Percentiles rank a stretch among this genome's conserved stretches.
Evolutionary conservation across 2,329 filamentous ascomycete species (phyloP).

Genomic region (Neoscytalidium dimidiatum): DNA sequence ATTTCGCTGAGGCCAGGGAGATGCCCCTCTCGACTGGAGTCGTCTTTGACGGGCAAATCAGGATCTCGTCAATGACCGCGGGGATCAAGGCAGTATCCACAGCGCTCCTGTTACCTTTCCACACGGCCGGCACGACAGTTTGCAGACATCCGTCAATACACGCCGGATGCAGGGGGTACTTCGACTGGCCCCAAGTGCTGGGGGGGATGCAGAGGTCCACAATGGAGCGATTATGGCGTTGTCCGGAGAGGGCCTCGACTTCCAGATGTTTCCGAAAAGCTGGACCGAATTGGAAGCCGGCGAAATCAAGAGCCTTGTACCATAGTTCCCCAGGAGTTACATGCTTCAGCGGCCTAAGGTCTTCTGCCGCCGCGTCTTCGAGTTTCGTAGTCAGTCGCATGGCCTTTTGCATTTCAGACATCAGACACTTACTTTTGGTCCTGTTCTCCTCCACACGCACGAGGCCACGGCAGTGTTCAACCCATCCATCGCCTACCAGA

Average conservation of each 20-base stretch:
- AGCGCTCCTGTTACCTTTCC: conserved; percentile 23
- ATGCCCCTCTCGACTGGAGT: too few relatives aligned
- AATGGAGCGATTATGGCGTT: conserved; percentile 16
- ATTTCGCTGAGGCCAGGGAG: conserved; percentile 15
- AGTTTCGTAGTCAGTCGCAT: too few relatives aligned
- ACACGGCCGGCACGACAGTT: conserved; percentile 25
- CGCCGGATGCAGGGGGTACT: conserved; percentile 37
- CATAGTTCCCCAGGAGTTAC: conserved; percentile 21
- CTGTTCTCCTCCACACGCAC: conserved; percentile 21
- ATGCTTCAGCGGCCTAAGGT: conserved; percentile 18
- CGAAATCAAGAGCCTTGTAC: conserved; percentile 25
- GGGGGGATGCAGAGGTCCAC: conserved; percentile 23
- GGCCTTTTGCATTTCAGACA: too few relatives aligned
- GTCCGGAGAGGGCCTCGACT: conserved; percentile 19
- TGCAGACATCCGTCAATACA: conserved; percentile 34
- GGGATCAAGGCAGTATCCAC: conserved; percentile 23
- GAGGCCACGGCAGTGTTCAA: conserved; percentile 27
- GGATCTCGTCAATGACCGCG: conserved; percentile 27
- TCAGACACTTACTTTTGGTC: neutral
- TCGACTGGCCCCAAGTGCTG: conserved; percentile 26
- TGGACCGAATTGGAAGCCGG: conserved; percentile 27
- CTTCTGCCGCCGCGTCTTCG: too few relatives aligned
- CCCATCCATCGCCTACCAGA: conserved; percentile 16
- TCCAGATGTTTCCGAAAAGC: conserved; percentile 25
- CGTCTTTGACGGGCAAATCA: conserved; percentile 18